Evolutionary conservation across 73 alveolate genomes (phyloP).

Genomic region (Breviolum minutum): DNA sequence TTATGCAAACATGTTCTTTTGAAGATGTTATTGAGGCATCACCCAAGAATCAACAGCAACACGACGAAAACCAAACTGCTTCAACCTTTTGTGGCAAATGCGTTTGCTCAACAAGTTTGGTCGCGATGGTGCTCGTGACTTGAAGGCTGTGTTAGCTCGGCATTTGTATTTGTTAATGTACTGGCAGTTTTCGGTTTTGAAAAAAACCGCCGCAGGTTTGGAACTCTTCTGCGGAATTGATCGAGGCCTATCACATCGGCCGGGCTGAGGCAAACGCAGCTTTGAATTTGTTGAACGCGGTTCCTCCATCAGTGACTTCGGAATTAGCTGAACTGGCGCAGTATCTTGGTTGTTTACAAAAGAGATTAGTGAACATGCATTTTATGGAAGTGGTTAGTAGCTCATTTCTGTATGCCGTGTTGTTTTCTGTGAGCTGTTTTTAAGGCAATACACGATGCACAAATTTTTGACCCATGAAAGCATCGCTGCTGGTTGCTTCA

Average conservation of each 20-base stretch:
- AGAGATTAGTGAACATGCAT: not conserved
- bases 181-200: not conserved
- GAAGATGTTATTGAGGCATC: not conserved
- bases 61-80: not conserved
- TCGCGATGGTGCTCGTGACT: not conserved
- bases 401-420: too few relatives aligned
- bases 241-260: not conserved
- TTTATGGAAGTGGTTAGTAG: too few relatives aligned
- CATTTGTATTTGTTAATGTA: not conserved
- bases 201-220: not conserved
- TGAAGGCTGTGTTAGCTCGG: not conserved
- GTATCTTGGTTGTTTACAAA: not conserved
- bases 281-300: not conserved
- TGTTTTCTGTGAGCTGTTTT: not conserved
- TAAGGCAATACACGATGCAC: not conserved
- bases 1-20: not conserved
- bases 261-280: not conserved
- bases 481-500: not conserved
- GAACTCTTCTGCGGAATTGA: not conserved
- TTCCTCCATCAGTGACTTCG: not conserved
- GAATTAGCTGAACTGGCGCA: not conserved
- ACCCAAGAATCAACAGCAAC: not conserved
- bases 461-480: slow-evolving; percentile 2
- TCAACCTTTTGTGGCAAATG: not conserved
- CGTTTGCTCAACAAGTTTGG: not conserved